Evolutionary conservation across 2,329 filamentous ascomycete genomes (phyloP).

Genomic region (Alternaria triticina): DNA sequence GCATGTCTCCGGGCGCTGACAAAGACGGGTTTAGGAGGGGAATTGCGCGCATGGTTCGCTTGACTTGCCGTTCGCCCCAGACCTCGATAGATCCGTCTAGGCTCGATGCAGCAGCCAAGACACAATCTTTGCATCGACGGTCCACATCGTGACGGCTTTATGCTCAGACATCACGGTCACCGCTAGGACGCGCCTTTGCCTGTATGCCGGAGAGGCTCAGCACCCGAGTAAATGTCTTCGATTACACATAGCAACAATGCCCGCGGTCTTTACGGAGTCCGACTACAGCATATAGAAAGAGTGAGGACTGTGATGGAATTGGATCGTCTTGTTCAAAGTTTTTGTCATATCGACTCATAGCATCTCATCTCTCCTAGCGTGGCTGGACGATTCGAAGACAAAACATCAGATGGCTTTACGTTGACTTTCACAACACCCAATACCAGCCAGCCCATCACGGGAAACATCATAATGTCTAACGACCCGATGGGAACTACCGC

Average conservation of each 20-base stretch:
- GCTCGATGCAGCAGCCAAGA: slow-evolving; percentile 32
- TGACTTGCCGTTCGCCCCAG: not conserved
- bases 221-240: slow-evolving; percentile 20
- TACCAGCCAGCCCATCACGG: not conserved
- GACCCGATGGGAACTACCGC: not conserved
- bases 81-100: not conserved
- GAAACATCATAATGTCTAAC: not conserved
- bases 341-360: not conserved
- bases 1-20: slow-evolving; percentile 9
- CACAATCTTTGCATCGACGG: slow-evolving; percentile 24
- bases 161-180: slow-evolving; percentile 27
- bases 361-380: not conserved
- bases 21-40: not conserved
- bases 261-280: slow-evolving; percentile 20
- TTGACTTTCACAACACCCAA: not conserved
- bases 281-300: slow-evolving; percentile 19
- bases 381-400: not conserved
- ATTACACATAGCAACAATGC: slow-evolving; percentile 2
- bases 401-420: not conserved
- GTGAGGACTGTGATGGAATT: not conserved
- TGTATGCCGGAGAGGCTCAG: slow-evolving; percentile 13
- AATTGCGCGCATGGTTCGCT: slow-evolving; percentile 13
- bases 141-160: slow-evolving; percentile 23
- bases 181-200: slow-evolving; percentile 5
- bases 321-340: not conserved